Percentiles rank a stretch among this genome's conserved stretches.
Conservation (phyloP, 257 asterid genomes). For the Fraxinus excelsior region DNA sequence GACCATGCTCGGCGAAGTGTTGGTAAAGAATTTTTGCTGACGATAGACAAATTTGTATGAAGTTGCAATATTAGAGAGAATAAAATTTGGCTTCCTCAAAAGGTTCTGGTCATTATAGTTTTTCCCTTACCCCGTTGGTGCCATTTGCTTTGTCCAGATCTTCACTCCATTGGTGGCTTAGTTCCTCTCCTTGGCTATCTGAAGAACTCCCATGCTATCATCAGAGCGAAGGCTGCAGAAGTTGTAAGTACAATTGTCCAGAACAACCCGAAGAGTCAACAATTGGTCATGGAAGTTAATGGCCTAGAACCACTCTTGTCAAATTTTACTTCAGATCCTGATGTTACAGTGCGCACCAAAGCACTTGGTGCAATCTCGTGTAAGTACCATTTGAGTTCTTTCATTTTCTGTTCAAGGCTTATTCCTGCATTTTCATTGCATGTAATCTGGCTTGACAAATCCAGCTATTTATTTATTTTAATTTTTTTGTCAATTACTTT, state of each 20-base stretch:
- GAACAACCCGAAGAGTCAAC: constrained; percentile 90
- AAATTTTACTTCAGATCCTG: constrained; percentile 77
- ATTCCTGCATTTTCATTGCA: neutral
- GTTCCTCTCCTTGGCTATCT: constrained; percentile 74
- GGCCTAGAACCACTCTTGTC: constrained; percentile 74
- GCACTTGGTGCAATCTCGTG: constrained; percentile 95
- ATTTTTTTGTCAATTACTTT: neutral
- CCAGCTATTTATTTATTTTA: neutral
- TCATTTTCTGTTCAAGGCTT: neutral
- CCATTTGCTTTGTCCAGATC: constrained; percentile 47
- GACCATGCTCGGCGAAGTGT: neutral
- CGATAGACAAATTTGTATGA: neutral
- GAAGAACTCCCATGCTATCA: constrained; percentile 67
- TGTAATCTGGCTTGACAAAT: neutral
- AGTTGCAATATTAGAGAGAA: neutral
- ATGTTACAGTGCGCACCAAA: constrained; percentile 72
- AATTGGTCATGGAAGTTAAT: constrained; percentile 83
- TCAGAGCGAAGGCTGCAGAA: constrained; percentile 94
- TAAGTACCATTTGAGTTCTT: constrained; percentile 31
- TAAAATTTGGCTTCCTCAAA: neutral
- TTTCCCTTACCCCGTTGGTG: constrained; percentile 7
- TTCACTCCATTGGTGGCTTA: constrained; percentile 87
- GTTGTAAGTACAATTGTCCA: constrained; percentile 89
- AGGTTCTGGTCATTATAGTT: neutral
- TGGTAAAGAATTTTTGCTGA: neutral